These are phyloP conservation scores for Speleostelium caveatum DNA, from an alignment of 78 protist species.

Conservation along the genomic window DNA sequence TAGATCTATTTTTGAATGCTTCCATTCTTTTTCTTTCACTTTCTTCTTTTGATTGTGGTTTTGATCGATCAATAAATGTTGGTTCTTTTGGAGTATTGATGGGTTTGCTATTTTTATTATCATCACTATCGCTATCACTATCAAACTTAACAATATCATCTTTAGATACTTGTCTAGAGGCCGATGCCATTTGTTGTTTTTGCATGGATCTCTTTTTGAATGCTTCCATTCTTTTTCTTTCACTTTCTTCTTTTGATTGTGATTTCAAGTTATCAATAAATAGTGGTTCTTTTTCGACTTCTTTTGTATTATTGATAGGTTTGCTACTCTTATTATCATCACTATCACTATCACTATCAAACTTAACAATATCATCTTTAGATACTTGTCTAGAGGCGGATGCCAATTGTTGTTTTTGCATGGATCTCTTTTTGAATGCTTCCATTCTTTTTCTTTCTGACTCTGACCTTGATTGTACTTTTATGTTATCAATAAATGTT, in stretches of 20 bases:
- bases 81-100: background rate
- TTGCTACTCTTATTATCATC: background rate
- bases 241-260: constrained; percentile 13
- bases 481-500: constrained; percentile 44
- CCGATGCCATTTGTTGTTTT: background rate
- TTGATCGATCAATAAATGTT: background rate
- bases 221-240: constrained; percentile 73
- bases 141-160: constrained; percentile 42
- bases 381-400: background rate
- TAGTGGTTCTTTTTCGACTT: background rate
- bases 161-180: background rate
- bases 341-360: constrained; percentile 46
- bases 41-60: constrained; percentile 6
- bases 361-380: constrained; percentile 17
- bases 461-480: constrained; percentile 37
- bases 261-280: background rate
- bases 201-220: constrained; percentile 65
- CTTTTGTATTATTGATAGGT: background rate
- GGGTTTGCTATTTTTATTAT: background rate
- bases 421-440: constrained; percentile 57
- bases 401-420: constrained; percentile 15
- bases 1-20: constrained; percentile 58
- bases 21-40: constrained; percentile 78
- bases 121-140: constrained; percentile 54
- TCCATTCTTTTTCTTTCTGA: constrained; percentile 78